These are phyloP conservation scores for Oxyria digyna DNA, from an alignment of 148 eudicot genomes.

Conservation along the genomic window DNA sequence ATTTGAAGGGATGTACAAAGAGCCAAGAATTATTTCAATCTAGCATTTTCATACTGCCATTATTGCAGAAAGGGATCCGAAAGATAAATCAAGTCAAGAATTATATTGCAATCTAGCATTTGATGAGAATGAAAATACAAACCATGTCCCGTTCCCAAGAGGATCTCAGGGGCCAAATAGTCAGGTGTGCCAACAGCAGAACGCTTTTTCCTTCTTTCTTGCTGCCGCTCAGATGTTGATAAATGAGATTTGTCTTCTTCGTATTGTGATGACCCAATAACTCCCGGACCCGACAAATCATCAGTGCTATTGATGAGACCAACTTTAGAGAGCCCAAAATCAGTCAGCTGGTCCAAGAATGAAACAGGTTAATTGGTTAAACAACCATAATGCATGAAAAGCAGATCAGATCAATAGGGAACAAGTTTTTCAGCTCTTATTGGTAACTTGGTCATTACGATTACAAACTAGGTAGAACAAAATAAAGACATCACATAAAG, in stretches of 20 bases:
- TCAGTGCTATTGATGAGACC: slow-evolving; percentile 99
- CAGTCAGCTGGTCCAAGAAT: slow-evolving; percentile 62
- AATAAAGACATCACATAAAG: neutral
- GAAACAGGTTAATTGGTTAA: no score
- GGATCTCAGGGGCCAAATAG: slow-evolving; percentile 98
- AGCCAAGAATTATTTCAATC: neutral
- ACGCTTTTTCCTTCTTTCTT: slow-evolving; percentile 73
- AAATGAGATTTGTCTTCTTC: slow-evolving; percentile 59
- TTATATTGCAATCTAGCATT: neutral
- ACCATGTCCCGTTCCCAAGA: slow-evolving; percentile 99
- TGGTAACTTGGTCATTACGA: neutral
- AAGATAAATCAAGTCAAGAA: neutral
- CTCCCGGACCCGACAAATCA: slow-evolving; percentile 93
- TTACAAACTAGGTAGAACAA: neutral
- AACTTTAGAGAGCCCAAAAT: slow-evolving; percentile 98
- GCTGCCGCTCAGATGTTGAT: slow-evolving; percentile 52
- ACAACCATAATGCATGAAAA: no score
- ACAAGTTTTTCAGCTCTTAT: neutral
- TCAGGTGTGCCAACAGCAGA: slow-evolving; percentile 99
- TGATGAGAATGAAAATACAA: slow-evolving; percentile 17
- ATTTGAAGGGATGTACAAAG: neutral
- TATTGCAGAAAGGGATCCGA: neutral
- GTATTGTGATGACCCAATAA: slow-evolving; percentile 48
- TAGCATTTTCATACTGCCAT: neutral
- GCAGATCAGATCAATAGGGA: neutral